phyloP scores from a whole-genome alignment of 2,329 filamentous ascomycete species.

The Fusarium poae region DNA sequence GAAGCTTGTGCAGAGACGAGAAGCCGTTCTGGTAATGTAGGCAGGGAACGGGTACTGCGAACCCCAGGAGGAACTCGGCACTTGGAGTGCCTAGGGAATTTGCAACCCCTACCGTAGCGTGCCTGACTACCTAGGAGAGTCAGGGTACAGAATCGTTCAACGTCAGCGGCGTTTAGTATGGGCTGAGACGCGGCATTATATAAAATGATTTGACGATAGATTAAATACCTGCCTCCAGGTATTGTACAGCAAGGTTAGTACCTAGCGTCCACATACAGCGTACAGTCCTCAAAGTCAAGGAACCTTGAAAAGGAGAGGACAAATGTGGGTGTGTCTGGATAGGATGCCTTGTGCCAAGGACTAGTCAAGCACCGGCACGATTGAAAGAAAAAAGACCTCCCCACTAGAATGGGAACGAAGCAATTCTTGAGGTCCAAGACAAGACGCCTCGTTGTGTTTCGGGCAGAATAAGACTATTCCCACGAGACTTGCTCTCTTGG shows the following conservation, averaged over 20 bases:
- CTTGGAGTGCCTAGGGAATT: conserved; percentile 17
- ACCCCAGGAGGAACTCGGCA: conserved; percentile 30
- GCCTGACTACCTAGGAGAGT: conserved; percentile 25
- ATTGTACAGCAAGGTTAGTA: background rate
- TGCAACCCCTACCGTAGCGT: conserved; percentile 21
- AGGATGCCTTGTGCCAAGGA: conserved; percentile 1
- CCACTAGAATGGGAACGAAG: conserved; percentile 1
- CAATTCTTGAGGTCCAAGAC: background rate
- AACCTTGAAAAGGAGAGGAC: conserved; percentile 10
- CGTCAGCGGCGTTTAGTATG: conserved; percentile 39
- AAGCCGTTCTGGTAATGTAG: conserved; percentile 29
- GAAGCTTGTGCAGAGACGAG: conserved; percentile 33
- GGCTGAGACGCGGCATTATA: conserved; percentile 1
- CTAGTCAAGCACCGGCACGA: background rate
- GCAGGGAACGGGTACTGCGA: background rate
- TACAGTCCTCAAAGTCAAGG: background rate
- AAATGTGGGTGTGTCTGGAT: conserved; percentile 12
- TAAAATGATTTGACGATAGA: conserved; percentile 1
- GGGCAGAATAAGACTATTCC: background rate
- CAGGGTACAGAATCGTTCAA: conserved; percentile 17
- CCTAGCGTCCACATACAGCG: background rate
- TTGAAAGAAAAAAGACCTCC: background rate
- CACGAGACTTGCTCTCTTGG: conserved; percentile 3
- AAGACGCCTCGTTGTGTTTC: background rate
- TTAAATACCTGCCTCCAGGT: background rate